Conservation (phyloP, 2,329 filamentous ascomycete genomes). For the Arthroderma uncinatum region DNA sequence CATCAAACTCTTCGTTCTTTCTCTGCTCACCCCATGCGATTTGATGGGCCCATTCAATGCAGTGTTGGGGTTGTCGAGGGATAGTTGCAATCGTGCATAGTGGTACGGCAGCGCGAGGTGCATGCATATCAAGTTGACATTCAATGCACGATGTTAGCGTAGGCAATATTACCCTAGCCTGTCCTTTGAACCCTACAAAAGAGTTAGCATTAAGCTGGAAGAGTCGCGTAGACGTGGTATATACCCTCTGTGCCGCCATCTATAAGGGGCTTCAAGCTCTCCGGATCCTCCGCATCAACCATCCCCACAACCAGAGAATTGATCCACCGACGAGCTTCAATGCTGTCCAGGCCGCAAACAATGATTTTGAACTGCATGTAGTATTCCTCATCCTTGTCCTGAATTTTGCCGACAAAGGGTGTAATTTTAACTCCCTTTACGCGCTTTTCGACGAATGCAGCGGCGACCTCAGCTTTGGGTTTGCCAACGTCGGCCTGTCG, state of each 20-base stretch:
- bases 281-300: conserved; percentile 70
- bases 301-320: conserved; percentile 86
- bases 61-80: conserved; percentile 92
- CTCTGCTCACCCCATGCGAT: conserved; percentile 90
- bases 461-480: conserved; percentile 86
- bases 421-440: conserved; percentile 89
- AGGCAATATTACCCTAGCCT: conserved; percentile 82
- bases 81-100: conserved; percentile 95
- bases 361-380: conserved; percentile 95
- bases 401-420: conserved; percentile 85
- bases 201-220: conserved; percentile 13
- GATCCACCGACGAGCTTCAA: conserved; percentile 97
- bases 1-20: conserved; percentile 77
- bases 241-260: conserved; percentile 88
- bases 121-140: conserved; percentile 97
- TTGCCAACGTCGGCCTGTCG: conserved; percentile 83
- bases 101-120: conserved; percentile 89
- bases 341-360: conserved; percentile 89
- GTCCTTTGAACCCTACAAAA: conserved; percentile 74
- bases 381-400: conserved; percentile 91
- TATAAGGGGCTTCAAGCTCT: conserved; percentile 83
- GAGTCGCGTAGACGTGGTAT: not conserved
- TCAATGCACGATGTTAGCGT: conserved; percentile 94
- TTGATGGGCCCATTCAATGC: conserved; percentile 96
- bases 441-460: conserved; percentile 76